Percentiles rank a stretch among this genome's conserved stretches.
phyloP scores from a whole-genome alignment of 306 rosid species.

The Trifolium fragiferum region DNA sequence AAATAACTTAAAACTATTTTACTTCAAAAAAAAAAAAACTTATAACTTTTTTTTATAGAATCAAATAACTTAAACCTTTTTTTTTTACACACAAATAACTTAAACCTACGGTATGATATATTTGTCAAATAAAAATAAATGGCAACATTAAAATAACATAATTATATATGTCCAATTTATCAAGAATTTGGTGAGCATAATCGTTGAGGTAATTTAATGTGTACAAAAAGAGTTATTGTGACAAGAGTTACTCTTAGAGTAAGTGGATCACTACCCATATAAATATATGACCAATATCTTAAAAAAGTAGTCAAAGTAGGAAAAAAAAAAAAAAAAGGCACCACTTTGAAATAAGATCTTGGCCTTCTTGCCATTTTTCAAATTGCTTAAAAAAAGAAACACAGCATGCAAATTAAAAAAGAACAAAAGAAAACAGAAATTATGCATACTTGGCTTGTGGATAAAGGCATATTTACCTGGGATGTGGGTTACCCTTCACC shows the following conservation, averaged over 20 bases:
- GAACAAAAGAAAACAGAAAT: constrained; percentile 6
- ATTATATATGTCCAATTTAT: background rate
- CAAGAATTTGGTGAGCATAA: background rate
- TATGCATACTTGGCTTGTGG: constrained; percentile 7
- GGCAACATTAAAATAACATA: background rate
- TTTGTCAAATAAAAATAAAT: background rate
- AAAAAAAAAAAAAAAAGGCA: background rate
- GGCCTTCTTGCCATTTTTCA: constrained; percentile 33
- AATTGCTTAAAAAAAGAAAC: constrained; percentile 13
- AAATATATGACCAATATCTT: background rate
- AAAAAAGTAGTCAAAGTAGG: background rate
- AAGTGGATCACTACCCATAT: background rate
- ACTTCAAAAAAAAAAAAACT: too few species aligned
- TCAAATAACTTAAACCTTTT: background rate
- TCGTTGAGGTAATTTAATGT: background rate
- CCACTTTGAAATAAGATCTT: constrained; percentile 15
- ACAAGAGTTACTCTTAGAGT: background rate
- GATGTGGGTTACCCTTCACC: constrained; percentile 95
- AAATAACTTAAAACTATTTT: background rate
- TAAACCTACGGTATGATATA: background rate
- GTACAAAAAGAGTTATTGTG: background rate
- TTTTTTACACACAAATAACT: background rate
- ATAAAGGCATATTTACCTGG: constrained; percentile 62
- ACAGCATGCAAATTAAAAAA: constrained; percentile 21
- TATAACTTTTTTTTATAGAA: background rate